These are phyloP conservation scores for Bryum argenteum DNA, from an alignment of 225 moss, liverwort and hornwort genomes.

Conservation along the genomic window DNA sequence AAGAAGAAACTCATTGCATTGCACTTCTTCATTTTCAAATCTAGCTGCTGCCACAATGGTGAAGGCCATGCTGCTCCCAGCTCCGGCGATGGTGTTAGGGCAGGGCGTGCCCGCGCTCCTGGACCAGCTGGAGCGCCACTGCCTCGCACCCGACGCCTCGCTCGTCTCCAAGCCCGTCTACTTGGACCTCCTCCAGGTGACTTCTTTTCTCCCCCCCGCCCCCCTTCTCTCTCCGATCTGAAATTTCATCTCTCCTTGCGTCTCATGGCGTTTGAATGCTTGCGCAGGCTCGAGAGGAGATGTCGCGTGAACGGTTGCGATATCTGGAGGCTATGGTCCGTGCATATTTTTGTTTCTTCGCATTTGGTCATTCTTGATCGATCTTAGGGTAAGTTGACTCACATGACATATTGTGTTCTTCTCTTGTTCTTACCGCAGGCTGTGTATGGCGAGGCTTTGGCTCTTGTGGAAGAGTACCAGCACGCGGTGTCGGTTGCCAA, in stretches of 20 bases:
- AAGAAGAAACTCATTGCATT: neutral
- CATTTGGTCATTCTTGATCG: constrained; percentile 13
- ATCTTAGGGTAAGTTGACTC: neutral
- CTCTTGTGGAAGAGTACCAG: constrained; percentile 92
- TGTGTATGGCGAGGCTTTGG: constrained; percentile 84
- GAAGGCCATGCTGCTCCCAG: constrained; percentile 82
- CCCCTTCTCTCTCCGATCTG: neutral
- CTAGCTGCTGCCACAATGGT: constrained; percentile 53
- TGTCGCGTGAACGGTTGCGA: constrained; percentile 84
- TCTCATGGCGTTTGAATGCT: constrained; percentile 14
- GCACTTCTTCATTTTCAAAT: too few species aligned
- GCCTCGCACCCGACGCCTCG: constrained; percentile 83
- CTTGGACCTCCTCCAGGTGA: constrained; percentile 82
- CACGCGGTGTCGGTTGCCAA: constrained; percentile 90
- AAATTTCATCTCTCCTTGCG: neutral
- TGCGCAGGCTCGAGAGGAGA: constrained; percentile 87
- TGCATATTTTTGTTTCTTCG: neutral
- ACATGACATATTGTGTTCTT: neutral
- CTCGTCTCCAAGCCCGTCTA: constrained; percentile 78
- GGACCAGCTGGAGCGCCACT: constrained; percentile 96
- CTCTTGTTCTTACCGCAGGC: constrained; percentile 44
- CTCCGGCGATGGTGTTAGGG: constrained; percentile 67
- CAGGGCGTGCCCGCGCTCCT: constrained; percentile 79
- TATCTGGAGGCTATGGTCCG: constrained; percentile 83
- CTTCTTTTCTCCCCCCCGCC: neutral